Base-by-base conservation (phyloP, 495 filamentous ascomycete species). In the Rhypophila decipiens region DNA sequence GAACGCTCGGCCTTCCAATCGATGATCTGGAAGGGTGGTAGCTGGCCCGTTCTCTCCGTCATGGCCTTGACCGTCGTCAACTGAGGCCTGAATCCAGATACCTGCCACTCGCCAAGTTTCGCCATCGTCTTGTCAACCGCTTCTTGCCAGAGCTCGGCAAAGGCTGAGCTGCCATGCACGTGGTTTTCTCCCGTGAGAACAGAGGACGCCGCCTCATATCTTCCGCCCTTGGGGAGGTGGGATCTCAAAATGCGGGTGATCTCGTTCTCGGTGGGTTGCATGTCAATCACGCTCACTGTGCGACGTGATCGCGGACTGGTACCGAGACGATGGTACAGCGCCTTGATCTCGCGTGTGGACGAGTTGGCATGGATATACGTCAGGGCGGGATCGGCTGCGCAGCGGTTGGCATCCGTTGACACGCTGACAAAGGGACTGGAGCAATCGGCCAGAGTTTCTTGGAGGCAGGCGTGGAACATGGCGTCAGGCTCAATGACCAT, bases 1-100 rank as follows among this genome's bases (percentile, higher is more conserved):
- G 42, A 42, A 0, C 69, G 55, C 21, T 72, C 48, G 0, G 58
- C 61, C 42, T 58, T 57, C 71, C 71, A 74, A 54, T 72, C 59
- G 23, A 74, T 19, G 3, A 67, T 36, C 21, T 50, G 50, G 34
- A 72, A 71, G 0, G 46, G 45, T n/a, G n/a, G n/a, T n/a, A n/a
- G n/a, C n/a, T n/a, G n/a, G n/a, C n/a, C n/a, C n/a, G n/a, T n/a
- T n/a, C n/a, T n/a, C 1, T 37, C 13, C 1, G 40, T 7, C 1
- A 31, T 4, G 0, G 39, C n/a, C 1, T 59, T 43, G 0, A 68
- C 51, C 5, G 63, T 24, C 8, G 57, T 35, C 35, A 53, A 35
- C 9, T 3, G 21, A 10, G 20, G 34, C 9, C 4, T 35, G 13
- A 8, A n/a, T 5, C 37, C 47, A 9, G 31, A 35, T n/a, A n/a